Evolutionary conservation across 2,329 filamentous ascomycete species (phyloP).

Genomic region (Fusarium pininemorale): DNA sequence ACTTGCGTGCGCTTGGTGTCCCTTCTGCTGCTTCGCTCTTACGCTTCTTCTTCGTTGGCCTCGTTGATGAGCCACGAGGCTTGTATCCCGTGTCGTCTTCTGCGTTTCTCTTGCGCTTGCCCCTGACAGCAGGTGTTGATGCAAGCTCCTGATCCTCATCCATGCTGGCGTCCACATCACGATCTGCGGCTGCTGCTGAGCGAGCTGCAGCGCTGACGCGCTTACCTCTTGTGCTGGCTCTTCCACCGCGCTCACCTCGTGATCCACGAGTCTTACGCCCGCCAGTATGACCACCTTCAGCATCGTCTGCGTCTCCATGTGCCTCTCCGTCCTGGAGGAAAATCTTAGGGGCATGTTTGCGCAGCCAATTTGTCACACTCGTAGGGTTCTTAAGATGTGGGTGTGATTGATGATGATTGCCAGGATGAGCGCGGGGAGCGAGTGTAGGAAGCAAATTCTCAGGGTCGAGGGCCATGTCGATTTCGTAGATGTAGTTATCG

Average conservation of each 20-base stretch:
- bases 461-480: constrained; percentile 63
- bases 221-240: constrained; percentile 53
- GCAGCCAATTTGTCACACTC: constrained; percentile 95
- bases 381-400: constrained; percentile 74
- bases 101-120: constrained; percentile 63
- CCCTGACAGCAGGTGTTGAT: constrained; percentile 47
- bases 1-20: constrained; percentile 48
- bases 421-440: constrained; percentile 58
- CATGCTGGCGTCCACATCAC: constrained; percentile 50
- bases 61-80: constrained; percentile 63
- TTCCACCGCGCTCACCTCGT: constrained; percentile 48
- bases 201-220: constrained; percentile 42
- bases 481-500: constrained; percentile 75
- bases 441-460: constrained; percentile 58
- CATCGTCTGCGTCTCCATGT: constrained; percentile 53
- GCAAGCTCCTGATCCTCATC: constrained; percentile 51
- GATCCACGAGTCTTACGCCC: constrained; percentile 50
- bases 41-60: constrained; percentile 66
- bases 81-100: constrained; percentile 70
- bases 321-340: constrained; percentile 77
- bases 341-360: constrained; percentile 83
- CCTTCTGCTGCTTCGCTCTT: constrained; percentile 60
- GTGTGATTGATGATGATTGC: constrained; percentile 50
- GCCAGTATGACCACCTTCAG: constrained; percentile 41
- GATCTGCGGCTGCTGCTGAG: constrained; percentile 34